Conservation (phyloP, 352 stramenopile genomes). For the Halophytophthora batemanensis region DNA sequence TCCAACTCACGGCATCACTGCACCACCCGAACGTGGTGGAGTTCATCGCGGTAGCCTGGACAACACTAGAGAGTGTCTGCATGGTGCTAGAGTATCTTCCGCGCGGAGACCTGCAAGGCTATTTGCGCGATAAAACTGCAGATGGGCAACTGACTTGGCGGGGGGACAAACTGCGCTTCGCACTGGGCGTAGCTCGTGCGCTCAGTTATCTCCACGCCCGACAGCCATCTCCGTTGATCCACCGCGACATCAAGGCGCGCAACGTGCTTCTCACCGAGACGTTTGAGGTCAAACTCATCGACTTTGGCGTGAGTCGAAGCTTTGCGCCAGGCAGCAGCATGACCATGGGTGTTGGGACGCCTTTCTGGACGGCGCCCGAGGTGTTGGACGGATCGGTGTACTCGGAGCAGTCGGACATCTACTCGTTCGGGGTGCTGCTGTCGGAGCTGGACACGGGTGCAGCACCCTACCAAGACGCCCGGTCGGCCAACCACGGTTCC, state of each 20-base stretch:
- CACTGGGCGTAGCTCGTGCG: conserved; percentile 30
- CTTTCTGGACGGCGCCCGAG: conserved; percentile 67
- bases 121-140: conserved; percentile 17
- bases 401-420: conserved; percentile 68
- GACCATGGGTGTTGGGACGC: conserved; percentile 45
- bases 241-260: conserved; percentile 76
- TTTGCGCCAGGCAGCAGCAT: conserved; percentile 17
- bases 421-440: conserved; percentile 65
- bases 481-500: conserved; percentile 10
- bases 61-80: conserved; percentile 39
- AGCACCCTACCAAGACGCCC: conserved; percentile 26
- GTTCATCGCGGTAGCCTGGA: conserved; percentile 53
- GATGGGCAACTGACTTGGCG: conserved; percentile 29
- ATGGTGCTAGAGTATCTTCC: conserved; percentile 56
- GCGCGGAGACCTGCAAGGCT: conserved; percentile 43
- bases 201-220: conserved; percentile 38
- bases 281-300: conserved; percentile 35
- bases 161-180: conserved; percentile 35
- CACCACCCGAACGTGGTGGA: conserved; percentile 41
- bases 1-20: conserved; percentile 41
- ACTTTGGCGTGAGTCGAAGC: conserved; percentile 39
- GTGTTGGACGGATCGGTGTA: conserved; percentile 54
- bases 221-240: conserved; percentile 40
- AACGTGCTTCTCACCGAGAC: conserved; percentile 68
- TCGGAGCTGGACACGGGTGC: conserved; percentile 44